phyloP scores from a whole-genome alignment of 345 rosid species.

The Euphorbia peplus region DNA sequence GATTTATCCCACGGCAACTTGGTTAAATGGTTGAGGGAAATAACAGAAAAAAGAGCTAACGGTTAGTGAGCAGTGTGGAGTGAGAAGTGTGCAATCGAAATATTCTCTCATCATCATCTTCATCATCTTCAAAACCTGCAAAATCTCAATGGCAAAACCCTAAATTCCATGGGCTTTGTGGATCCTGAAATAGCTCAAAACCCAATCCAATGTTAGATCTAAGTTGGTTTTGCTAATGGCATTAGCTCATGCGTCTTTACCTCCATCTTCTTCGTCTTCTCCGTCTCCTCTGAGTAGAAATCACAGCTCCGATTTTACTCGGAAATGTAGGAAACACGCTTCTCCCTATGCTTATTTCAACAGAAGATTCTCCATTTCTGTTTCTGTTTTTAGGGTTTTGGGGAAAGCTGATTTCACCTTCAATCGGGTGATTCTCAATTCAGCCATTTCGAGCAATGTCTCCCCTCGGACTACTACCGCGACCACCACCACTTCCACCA shows the following conservation, averaged over 20 bases:
- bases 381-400: constrained; percentile 19
- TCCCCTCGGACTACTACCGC: constrained; percentile 13
- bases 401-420: background rate
- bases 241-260: background rate
- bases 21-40: background rate
- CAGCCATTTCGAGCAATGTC: constrained; percentile 45
- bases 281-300: background rate
- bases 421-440: constrained; percentile 31
- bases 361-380: background rate
- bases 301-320: background rate
- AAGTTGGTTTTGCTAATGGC: background rate
- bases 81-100: background rate
- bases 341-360: background rate
- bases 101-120: background rate
- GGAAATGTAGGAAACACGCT: background rate
- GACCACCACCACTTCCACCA: background rate
- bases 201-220: background rate
- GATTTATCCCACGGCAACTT: no score
- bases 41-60: background rate
- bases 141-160: background rate
- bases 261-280: background rate
- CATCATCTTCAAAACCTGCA: background rate
- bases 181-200: background rate
- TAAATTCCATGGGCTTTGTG: background rate
- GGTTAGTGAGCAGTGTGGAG: background rate